These are phyloP conservation scores for Arxiozyma heterogenica DNA, from an alignment of 1,139 yeast genomes.

Conservation along the genomic window DNA sequence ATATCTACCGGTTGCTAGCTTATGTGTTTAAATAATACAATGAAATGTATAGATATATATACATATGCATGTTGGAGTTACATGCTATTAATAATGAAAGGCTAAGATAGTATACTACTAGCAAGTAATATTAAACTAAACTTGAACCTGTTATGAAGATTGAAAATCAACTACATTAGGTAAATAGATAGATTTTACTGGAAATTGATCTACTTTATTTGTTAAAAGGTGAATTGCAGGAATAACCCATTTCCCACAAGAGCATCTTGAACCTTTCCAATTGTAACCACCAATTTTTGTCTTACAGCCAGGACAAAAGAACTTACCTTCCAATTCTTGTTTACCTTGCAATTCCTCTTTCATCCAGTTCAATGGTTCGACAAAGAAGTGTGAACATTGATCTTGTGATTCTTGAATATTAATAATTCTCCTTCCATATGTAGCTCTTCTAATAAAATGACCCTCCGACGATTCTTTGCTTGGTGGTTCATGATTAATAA, in stretches of 20 bases:
- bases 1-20: neutral
- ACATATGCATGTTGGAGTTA: neutral
- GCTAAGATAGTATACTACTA: too few relatives aligned
- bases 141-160: constrained; percentile 2
- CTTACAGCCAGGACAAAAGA: constrained; percentile 74
- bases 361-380: constrained; percentile 93
- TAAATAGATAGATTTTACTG: constrained; percentile 16
- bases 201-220: constrained; percentile 68
- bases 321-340: constrained; percentile 73
- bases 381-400: constrained; percentile 73
- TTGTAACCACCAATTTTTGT: constrained; percentile 82
- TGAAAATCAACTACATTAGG: constrained; percentile 24
- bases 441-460: constrained; percentile 52
- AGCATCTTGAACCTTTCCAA: constrained; percentile 92
- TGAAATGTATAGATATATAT: neutral
- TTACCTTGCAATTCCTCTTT: constrained; percentile 52
- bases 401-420: constrained; percentile 47
- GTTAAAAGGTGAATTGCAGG: constrained; percentile 82
- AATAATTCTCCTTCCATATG: constrained; percentile 48
- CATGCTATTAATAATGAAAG: neutral
- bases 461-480: constrained; percentile 51
- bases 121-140: neutral
- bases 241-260: constrained; percentile 93
- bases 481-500: constrained; percentile 56
- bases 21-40: neutral